Evolutionary conservation across 140 eudicot species (phyloP).

Genomic region (Stevia rebaudiana): DNA sequence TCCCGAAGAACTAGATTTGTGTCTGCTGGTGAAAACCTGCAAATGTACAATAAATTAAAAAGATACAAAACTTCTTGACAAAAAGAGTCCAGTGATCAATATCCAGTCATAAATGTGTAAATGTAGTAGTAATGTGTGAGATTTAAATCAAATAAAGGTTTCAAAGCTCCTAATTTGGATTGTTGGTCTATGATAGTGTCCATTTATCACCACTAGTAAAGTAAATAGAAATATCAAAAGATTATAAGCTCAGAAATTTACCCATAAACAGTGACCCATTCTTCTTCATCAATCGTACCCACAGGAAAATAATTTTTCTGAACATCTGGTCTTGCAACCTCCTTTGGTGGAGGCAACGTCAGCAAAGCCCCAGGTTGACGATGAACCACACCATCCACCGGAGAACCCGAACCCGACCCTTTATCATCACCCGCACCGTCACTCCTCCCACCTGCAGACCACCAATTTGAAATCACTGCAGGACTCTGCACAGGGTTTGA

Average conservation of each 20-base stretch:
- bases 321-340: constrained; percentile 89
- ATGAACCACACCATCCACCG: constrained; percentile 91
- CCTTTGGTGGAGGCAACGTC: constrained; percentile 82
- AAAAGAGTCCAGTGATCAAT: background rate
- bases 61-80: background rate
- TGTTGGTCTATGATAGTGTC: background rate
- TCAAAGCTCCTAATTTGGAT: background rate
- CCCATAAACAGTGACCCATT: constrained; percentile 99
- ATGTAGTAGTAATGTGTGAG: background rate
- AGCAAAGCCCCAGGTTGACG: constrained; percentile 57
- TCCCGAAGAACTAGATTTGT: constrained; percentile 89
- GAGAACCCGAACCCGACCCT: constrained; percentile 59
- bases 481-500: constrained; percentile 45
- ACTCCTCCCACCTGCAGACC: constrained; percentile 64
- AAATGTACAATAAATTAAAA: background rate
- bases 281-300: constrained; percentile 77
- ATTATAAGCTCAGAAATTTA: constrained; percentile 16
- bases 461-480: constrained; percentile 52
- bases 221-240: background rate
- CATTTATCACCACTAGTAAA: background rate
- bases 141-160: background rate
- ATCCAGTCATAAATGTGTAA: background rate
- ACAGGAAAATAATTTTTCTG: constrained; percentile 54
- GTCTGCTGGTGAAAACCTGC: constrained; percentile 83
- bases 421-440: constrained; percentile 59